These are phyloP conservation scores for Nothopassalora personata DNA, from an alignment of 2,329 filamentous ascomycete species.

Conservation along the genomic window DNA sequence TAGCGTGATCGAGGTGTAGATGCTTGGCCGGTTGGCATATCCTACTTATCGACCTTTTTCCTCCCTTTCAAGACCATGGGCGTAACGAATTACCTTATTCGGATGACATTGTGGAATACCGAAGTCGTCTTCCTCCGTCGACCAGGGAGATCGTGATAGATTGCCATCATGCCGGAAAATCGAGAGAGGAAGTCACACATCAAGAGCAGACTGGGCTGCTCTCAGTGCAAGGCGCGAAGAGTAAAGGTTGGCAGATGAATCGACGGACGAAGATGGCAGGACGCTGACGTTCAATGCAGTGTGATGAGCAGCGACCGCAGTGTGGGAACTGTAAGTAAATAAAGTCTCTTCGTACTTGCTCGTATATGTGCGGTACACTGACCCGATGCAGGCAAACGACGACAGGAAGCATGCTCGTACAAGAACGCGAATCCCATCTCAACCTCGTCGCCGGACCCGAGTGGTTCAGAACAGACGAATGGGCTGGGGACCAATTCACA, in stretches of 20 bases:
- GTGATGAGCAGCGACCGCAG: slow-evolving; percentile 17
- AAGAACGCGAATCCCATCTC: slow-evolving; percentile 9
- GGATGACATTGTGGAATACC: neutral
- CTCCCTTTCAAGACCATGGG: neutral
- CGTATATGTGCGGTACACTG: neutral
- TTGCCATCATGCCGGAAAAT: slow-evolving; percentile 3
- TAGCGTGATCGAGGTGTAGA: too few relatives aligned
- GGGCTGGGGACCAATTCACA: neutral
- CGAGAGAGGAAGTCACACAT: slow-evolving; percentile 20
- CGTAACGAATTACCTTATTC: neutral
- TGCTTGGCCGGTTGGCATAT: neutral
- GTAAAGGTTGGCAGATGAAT: slow-evolving; percentile 22
- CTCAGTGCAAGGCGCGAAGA: slow-evolving; percentile 25
- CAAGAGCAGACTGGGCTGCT: slow-evolving; percentile 25
- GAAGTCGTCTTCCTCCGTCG: neutral
- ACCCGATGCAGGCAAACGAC: slow-evolving; percentile 12
- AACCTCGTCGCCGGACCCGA: slow-evolving; percentile 8
- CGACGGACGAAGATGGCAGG: neutral
- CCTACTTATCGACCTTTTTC: neutral
- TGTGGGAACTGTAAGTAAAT: slow-evolving; percentile 15
- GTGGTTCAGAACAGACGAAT: slow-evolving; percentile 5
- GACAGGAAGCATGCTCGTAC: slow-evolving; percentile 22
- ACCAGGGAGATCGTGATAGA: neutral
- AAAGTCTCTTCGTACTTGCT: neutral
- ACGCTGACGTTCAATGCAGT: slow-evolving; percentile 6